These are phyloP conservation scores for Sordaria brevicollis DNA, from an alignment of 495 filamentous ascomycete genomes.

Conservation along the genomic window DNA sequence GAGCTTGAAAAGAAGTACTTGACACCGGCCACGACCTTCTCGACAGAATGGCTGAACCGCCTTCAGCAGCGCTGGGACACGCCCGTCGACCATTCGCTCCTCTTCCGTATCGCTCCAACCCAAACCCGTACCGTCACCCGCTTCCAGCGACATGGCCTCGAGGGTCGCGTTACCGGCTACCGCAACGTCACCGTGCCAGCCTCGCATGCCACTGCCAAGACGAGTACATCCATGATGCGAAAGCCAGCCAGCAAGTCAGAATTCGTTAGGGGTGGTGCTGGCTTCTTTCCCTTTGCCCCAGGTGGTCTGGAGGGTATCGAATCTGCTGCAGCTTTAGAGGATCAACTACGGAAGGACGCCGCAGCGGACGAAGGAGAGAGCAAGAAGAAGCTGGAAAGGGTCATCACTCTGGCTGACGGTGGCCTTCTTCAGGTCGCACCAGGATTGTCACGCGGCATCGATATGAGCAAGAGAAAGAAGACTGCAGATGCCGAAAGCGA, in stretches of 20 bases:
- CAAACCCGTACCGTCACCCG: constrained; percentile 88
- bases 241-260: constrained; percentile 83
- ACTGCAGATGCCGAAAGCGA: constrained; percentile 35
- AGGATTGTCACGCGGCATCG: constrained; percentile 69
- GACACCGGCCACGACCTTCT: constrained; percentile 66
- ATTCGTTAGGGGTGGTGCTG: constrained; percentile 89
- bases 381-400: constrained; percentile 53
- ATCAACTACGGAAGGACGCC: constrained; percentile 35
- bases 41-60: constrained; percentile 71
- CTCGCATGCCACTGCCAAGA: constrained; percentile 85
- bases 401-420: constrained; percentile 72
- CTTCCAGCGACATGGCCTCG: constrained; percentile 84
- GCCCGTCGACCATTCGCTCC: constrained; percentile 59
- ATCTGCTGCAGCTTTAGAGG: constrained; percentile 65
- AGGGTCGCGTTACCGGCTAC: constrained; percentile 89
- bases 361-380: constrained; percentile 24
- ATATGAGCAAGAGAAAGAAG: constrained; percentile 55
- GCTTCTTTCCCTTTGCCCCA: constrained; percentile 92
- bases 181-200: constrained; percentile 90
- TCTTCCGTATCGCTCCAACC: constrained; percentile 80
- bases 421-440: constrained; percentile 76
- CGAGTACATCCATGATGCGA: constrained; percentile 81
- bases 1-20: constrained; percentile 71
- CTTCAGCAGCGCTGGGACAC: constrained; percentile 88
- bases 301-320: constrained; percentile 86